These are phyloP conservation scores for Aspergillus latus DNA, from an alignment of 2,329 filamentous ascomycete species.

Conservation along the genomic window DNA sequence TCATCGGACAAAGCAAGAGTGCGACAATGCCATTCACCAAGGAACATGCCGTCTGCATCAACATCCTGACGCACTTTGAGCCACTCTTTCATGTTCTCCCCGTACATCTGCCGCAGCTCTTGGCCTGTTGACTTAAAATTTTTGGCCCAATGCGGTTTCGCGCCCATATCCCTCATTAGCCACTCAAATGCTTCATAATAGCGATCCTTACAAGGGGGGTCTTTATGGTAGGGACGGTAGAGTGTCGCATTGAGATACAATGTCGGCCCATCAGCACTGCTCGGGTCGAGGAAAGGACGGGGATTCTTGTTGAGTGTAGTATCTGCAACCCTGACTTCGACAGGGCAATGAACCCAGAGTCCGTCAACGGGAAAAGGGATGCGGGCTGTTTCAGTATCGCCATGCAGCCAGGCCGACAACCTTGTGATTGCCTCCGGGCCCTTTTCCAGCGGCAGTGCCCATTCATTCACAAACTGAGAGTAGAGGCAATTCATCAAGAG, in stretches of 20 bases:
- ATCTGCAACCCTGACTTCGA: conserved; percentile 85
- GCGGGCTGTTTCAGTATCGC: conserved; percentile 65
- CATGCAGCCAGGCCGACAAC: conserved; percentile 81
- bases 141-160: conserved; percentile 88
- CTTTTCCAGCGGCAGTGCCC: conserved; percentile 82
- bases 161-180: conserved; percentile 82
- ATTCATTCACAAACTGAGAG: conserved; percentile 98
- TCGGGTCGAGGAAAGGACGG: conserved; percentile 72
- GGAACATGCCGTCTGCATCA: conserved; percentile 82
- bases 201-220: conserved; percentile 71
- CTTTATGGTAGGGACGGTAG: conserved; percentile 75
- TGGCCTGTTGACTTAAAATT: conserved; percentile 70
- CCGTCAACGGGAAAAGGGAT: conserved; percentile 81
- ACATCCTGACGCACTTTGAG: conserved; percentile 65
- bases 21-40: conserved; percentile 84
- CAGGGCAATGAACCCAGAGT: conserved; percentile 82
- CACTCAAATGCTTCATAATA: conserved; percentile 92
- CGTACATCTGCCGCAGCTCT: conserved; percentile 66
- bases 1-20: conserved; percentile 53
- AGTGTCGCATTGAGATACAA: conserved; percentile 89
- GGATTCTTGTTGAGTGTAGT: conserved; percentile 54
- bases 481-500: conserved; percentile 97
- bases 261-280: conserved; percentile 65
- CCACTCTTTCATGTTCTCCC: conserved; percentile 65
- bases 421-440: conserved; percentile 84